Evolutionary conservation across 2,329 filamentous ascomycete genomes (phyloP).

Genomic region (Aspergillus jensenii): DNA sequence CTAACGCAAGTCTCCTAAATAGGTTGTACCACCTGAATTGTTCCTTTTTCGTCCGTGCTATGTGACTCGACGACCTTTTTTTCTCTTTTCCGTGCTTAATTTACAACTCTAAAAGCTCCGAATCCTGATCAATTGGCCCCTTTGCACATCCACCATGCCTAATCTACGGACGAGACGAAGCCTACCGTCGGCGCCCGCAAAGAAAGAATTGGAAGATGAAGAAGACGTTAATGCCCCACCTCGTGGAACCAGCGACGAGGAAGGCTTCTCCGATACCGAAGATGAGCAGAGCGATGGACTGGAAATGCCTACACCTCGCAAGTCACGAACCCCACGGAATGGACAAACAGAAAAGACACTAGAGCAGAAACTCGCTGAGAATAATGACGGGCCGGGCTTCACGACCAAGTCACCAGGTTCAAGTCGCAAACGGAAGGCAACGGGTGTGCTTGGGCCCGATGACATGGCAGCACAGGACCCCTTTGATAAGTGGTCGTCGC

Average conservation of each 20-base stretch:
- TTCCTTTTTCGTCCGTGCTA: not conserved
- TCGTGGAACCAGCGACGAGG: not conserved
- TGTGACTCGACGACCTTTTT: not conserved
- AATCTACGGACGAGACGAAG: not conserved
- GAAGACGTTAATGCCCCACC: not conserved
- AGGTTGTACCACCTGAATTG: not conserved
- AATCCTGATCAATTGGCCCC: not conserved
- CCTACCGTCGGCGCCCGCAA: not conserved
- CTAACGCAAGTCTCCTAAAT: not conserved
- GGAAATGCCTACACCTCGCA: not conserved
- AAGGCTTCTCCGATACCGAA: not conserved
- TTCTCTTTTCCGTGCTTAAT: not conserved
- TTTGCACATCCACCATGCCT: not conserved
- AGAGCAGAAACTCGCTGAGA: constrained; percentile 24
- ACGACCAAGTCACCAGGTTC: constrained; percentile 5
- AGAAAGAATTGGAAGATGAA: not conserved
- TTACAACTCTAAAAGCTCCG: no score
- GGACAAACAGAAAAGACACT: constrained; percentile 16
- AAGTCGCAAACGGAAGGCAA: constrained; percentile 15
- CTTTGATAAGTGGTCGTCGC: constrained; percentile 12
- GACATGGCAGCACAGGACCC: constrained; percentile 6
- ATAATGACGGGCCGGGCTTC: not conserved
- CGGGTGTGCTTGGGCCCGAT: constrained; percentile 4
- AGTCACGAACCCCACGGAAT: not conserved
- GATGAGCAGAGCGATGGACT: not conserved